phyloP scores from a whole-genome alignment of 305 asterid genomes.

The Fraxinus sp. region DNA sequence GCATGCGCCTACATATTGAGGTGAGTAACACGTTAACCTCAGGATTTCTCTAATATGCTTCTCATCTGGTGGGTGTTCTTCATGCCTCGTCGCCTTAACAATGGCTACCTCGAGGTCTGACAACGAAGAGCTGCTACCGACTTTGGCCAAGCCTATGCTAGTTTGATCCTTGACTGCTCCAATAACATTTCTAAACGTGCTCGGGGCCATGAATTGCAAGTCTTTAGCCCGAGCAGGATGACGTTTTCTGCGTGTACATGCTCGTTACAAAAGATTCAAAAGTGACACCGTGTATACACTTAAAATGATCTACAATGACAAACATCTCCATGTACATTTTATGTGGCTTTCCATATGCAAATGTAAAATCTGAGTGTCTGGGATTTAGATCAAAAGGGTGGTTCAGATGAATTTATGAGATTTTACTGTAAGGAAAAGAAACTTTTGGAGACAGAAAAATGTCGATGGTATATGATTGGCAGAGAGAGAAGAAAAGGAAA shows the following conservation, averaged over 20 bases:
- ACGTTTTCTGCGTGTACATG: background rate
- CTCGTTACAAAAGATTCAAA: background rate
- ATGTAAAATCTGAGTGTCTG: background rate
- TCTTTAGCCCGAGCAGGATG: background rate
- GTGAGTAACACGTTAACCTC: constrained; percentile 65
- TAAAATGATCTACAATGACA: background rate
- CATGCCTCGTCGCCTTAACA: constrained; percentile 91
- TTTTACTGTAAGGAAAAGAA: background rate
- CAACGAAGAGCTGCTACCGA: constrained; percentile 59
- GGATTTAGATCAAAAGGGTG: background rate
- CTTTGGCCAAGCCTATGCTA: constrained; percentile 87
- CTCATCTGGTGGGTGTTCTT: constrained; percentile 86
- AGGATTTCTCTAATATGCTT: constrained; percentile 18
- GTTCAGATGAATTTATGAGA: background rate
- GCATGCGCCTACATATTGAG: constrained; percentile 59
- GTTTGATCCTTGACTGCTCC: constrained; percentile 97
- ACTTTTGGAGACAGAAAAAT: background rate
- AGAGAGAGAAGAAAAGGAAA: background rate
- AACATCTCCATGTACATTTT: background rate
- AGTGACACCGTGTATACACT: background rate
- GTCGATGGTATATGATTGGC: background rate
- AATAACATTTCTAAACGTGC: constrained; percentile 76
- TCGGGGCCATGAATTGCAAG: constrained; percentile 52
- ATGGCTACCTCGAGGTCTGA: constrained; percentile 91
- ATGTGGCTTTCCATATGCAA: background rate